Evolutionary conservation across 495 filamentous ascomycete species (phyloP).

Genomic region (Talaromyces ruber): DNA sequence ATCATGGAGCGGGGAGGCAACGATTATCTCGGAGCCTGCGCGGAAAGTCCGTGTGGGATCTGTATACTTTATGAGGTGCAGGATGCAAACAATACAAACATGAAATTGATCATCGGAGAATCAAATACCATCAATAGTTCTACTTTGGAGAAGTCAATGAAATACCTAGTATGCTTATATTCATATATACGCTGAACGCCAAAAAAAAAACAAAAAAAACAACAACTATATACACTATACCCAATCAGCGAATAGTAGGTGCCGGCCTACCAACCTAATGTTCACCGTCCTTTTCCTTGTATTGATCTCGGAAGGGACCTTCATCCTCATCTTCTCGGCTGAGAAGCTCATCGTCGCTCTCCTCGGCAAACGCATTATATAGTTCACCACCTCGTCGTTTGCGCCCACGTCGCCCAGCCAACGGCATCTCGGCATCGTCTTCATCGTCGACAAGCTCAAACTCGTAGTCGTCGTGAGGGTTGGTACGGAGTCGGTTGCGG

Average conservation of each 20-base stretch:
- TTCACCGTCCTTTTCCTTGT: not conserved
- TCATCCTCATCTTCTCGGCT: conserved; percentile 48
- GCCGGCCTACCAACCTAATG: not conserved
- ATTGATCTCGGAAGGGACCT: conserved; percentile 28
- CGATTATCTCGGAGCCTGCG: too few species aligned
- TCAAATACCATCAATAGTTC: too few species aligned
- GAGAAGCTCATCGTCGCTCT: conserved; percentile 63
- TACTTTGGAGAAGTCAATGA: not conserved
- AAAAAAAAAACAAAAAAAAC: not conserved
- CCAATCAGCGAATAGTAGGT: not conserved
- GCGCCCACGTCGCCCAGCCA: conserved; percentile 23
- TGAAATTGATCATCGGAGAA: too few species aligned
- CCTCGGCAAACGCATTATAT: conserved; percentile 87
- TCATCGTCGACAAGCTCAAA: conserved; percentile 87
- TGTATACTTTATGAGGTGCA: too few species aligned
- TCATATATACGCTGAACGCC: not conserved
- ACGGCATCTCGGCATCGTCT: conserved; percentile 50
- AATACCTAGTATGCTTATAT: not conserved
- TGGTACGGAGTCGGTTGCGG: conserved; percentile 64
- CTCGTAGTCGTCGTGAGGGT: conserved; percentile 78
- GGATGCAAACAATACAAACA: too few species aligned
- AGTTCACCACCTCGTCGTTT: conserved; percentile 68
- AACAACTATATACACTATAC: not conserved
- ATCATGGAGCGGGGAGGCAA: too few species aligned
- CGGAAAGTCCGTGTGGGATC: too few species aligned